These are phyloP conservation scores for Hypsizygus marmoreus DNA, from an alignment of 768 basidiomycete species.

Conservation along the genomic window DNA sequence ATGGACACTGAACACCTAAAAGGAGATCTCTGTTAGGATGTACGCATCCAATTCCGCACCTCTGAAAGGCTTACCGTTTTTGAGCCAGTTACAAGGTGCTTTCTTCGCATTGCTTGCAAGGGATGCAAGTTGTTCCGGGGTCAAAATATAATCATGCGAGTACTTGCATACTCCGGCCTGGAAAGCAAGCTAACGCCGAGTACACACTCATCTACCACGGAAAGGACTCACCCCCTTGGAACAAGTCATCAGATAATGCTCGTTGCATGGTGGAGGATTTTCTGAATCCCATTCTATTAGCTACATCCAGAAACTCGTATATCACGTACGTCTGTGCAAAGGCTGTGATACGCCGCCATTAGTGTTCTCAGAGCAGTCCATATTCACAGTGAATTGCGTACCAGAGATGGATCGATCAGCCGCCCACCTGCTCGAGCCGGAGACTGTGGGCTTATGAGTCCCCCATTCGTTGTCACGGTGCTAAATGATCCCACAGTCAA, in stretches of 20 bases:
- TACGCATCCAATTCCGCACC: not conserved
- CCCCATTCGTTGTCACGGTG: slow-evolving; percentile 53
- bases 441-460: slow-evolving; percentile 69
- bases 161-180: slow-evolving; percentile 75
- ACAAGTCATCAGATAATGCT: slow-evolving; percentile 81
- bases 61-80: slow-evolving; percentile 61
- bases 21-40: not conserved
- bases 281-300: slow-evolving; percentile 43
- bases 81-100: slow-evolving; percentile 83
- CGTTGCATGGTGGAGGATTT: slow-evolving; percentile 83
- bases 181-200: slow-evolving; percentile 19
- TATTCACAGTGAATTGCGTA: slow-evolving; percentile 29
- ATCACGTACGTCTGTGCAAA: slow-evolving; percentile 70
- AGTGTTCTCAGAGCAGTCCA: slow-evolving; percentile 8
- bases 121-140: slow-evolving; percentile 69
- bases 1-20: slow-evolving; percentile 72
- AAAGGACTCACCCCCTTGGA: slow-evolving; percentile 66
- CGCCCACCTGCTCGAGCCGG: slow-evolving; percentile 47
- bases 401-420: slow-evolving; percentile 65
- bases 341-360: slow-evolving; percentile 44
- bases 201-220: not conserved
- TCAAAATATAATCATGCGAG: slow-evolving; percentile 77
- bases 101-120: slow-evolving; percentile 80
- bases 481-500: slow-evolving; percentile 46
- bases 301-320: slow-evolving; percentile 1